Evolutionary conservation across 1,284 basidiomycete species (phyloP), one percentile per base, ranked within the genome.

Genomic region (Erythrobasidium hasegawianum): DNA sequence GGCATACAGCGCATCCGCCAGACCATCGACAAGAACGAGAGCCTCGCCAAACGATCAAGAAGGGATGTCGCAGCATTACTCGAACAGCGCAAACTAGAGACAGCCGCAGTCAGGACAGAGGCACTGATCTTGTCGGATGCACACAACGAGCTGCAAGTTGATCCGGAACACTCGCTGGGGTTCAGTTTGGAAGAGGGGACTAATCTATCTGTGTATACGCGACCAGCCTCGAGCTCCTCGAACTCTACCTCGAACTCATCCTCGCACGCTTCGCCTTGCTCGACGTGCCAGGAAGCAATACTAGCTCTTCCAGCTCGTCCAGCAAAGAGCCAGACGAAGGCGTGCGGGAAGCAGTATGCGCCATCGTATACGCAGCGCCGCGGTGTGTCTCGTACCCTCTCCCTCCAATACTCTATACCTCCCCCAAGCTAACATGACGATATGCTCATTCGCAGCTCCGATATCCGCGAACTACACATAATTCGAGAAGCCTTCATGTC

Each of bases 401-500:
- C n/a, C n/a, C n/a, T n/a, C n/a, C n/a, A n/a, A n/a, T n/a, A n/a
- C n/a, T 16, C 43, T 47, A 4, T n/a, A 5, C 16, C n/a, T 47
- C 43, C 16, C 43, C 39, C 14, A 29, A 22, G 33, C 54, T 20
- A 13, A n/a, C 2, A 49, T 22, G n/a, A n/a, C n/a, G 13, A 38
- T 11, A 24, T 22, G 27, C 18, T 14, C 18, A n/a, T n/a, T 18
- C 41, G 7, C 60, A 72, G 72, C 20, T 72, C 72, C 9, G 78
- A 79, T 66, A 57, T 77, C 8, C 64, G 76, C 87, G 95, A 98
- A 77, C 83, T 98, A 39, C 90, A 96, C 72, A 81, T 91, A 40
- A 80, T 97, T 41, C 86, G 94, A 47, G 93, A 97, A 75, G 85
- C 97, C 76, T 83, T 98, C 64, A 90, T 95, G 87, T 88, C 93